These are phyloP conservation scores for Barnettozyma botsteinii DNA, from an alignment of 805 yeast species.

Conservation along the genomic window DNA sequence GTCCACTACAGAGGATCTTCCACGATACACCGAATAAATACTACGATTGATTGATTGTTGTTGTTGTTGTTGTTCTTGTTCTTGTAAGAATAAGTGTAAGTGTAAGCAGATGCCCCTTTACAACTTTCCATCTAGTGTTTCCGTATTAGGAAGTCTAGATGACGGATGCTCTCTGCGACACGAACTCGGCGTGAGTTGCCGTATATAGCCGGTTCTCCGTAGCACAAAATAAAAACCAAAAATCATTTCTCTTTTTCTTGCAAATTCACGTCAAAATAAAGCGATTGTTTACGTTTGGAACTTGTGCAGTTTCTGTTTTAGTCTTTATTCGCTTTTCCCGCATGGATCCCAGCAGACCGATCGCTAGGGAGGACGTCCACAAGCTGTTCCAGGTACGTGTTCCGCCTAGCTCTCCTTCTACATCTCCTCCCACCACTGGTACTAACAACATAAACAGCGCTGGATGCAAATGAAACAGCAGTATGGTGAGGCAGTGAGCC, in stretches of 20 bases:
- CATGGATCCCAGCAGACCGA: constrained; percentile 22
- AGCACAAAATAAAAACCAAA: neutral
- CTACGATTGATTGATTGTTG: too few species aligned
- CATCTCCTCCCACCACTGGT: neutral
- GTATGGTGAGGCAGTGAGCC: constrained; percentile 47
- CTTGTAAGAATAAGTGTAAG: too few species aligned
- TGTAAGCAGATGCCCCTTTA: too few species aligned
- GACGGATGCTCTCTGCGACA: neutral
- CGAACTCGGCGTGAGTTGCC: neutral
- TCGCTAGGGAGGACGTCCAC: constrained; percentile 25
- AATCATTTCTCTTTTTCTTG: neutral
- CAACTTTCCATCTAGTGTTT: too few species aligned
- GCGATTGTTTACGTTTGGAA: constrained; percentile 2
- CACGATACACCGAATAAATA: constrained; percentile 30
- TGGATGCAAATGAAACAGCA: constrained; percentile 53
- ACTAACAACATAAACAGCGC: constrained; percentile 29
- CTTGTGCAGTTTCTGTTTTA: neutral
- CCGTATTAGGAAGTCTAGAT: constrained; percentile 9
- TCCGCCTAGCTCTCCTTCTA: neutral
- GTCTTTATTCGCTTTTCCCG: neutral
- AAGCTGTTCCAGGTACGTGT: constrained; percentile 24
- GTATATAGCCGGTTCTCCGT: neutral
- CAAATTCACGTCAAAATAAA: constrained; percentile 5
- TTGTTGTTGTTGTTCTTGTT: too few species aligned
- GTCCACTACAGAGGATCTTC: constrained; percentile 42